Evolutionary conservation across 495 filamentous ascomycete species (phyloP).

Genomic region (Penicillium parvum): DNA sequence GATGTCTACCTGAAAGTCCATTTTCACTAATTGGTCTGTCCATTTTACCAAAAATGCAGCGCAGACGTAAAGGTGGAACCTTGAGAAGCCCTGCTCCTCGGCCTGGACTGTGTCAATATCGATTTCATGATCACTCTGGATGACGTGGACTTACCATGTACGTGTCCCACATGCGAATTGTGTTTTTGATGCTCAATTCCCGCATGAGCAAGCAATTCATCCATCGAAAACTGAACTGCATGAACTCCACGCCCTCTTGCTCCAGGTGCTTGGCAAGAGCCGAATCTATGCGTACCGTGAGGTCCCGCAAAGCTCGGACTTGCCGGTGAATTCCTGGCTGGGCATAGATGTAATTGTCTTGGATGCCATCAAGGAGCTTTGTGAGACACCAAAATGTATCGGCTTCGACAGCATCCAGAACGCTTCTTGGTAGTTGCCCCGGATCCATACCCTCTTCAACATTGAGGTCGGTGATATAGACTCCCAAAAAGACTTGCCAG

Average conservation of each 20-base stretch:
- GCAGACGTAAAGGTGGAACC: conserved; percentile 97
- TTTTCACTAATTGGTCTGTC: conserved; percentile 90
- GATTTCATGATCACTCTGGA: too few relatives aligned
- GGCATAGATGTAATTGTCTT: conserved; percentile 97
- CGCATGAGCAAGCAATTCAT: conserved; percentile 99
- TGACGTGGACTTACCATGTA: conserved; percentile 85
- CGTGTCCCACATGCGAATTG: conserved; percentile 98
- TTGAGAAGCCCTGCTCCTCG: conserved; percentile 96
- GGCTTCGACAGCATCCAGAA: conserved; percentile 94
- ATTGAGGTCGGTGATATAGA: conserved; percentile 89
- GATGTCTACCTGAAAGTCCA: conserved; percentile 74
- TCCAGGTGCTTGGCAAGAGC: conserved; percentile 83
- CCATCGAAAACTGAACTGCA: conserved; percentile 98
- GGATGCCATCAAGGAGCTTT: conserved; percentile 93
- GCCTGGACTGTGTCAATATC: conserved; percentile 53
- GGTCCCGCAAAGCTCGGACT: conserved; percentile 78
- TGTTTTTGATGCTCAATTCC: conserved; percentile 92
- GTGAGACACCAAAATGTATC: conserved; percentile 98
- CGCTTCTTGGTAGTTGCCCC: conserved; percentile 82
- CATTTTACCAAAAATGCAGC: conserved; percentile 98
- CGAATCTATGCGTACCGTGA: conserved; percentile 84
- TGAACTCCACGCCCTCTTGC: conserved; percentile 89
- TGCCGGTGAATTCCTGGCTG: conserved; percentile 96
- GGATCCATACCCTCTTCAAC: conserved; percentile 95
- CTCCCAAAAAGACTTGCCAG: conserved; percentile 93